A percentile compares a stretch with the other conserved stretches of the same genome.
Conservation (phyloP, 192 early-diverging fungal species). For the Linnemannia zychae region DNA sequence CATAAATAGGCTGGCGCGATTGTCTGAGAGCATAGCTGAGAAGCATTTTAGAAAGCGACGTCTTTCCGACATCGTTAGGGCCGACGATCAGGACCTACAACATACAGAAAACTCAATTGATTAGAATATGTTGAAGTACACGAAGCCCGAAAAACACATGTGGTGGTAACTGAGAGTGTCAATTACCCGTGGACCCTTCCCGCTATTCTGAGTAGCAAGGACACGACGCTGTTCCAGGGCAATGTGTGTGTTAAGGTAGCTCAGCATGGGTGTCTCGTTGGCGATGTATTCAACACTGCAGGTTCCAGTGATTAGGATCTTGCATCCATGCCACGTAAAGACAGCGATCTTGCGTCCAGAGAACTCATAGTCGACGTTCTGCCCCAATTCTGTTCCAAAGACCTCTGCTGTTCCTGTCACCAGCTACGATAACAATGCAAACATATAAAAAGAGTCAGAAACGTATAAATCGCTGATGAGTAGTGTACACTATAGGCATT, state of each 20-base stretch:
- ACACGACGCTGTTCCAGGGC: constrained; percentile 85
- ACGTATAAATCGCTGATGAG: neutral
- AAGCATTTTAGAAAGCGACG: constrained; percentile 86
- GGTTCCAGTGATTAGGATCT: constrained; percentile 68
- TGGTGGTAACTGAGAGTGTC: neutral
- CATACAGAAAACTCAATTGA: neutral
- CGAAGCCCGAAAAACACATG: neutral
- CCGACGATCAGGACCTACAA: constrained; percentile 88
- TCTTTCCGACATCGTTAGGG: constrained; percentile 94
- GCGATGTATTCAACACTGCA: constrained; percentile 89
- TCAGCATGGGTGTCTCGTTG: constrained; percentile 96
- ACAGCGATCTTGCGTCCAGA: constrained; percentile 88
- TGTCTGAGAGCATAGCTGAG: constrained; percentile 89
- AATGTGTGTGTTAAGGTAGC: constrained; percentile 90
- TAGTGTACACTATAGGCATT: too few relatives aligned
- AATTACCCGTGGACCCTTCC: constrained; percentile 63
- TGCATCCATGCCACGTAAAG: constrained; percentile 95
- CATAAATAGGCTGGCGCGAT: constrained; percentile 82
- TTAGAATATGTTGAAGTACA: neutral
- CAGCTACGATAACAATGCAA: constrained; percentile 55
- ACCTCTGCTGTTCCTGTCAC: constrained; percentile 88
- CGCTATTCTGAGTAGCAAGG: constrained; percentile 58
- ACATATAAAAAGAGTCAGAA: neutral
- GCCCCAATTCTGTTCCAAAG: constrained; percentile 94
- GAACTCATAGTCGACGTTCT: constrained; percentile 85